These are phyloP conservation scores for Peziza echinospora DNA, from an alignment of 495 filamentous ascomycete genomes.

Conservation along the genomic window DNA sequence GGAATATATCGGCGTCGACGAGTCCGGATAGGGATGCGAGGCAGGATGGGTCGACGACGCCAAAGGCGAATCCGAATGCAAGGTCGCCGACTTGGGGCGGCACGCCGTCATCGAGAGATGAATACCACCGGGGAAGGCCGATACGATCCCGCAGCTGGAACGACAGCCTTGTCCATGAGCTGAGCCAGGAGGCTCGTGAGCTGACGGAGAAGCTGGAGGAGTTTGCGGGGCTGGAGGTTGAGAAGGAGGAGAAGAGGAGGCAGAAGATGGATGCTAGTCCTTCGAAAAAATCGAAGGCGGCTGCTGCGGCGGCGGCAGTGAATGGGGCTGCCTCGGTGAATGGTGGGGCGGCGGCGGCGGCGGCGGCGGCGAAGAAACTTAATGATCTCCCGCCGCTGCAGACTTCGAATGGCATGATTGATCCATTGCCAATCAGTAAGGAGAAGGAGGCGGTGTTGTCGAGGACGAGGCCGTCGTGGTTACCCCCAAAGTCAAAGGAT, in stretches of 20 bases:
- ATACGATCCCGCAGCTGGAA: slow-evolving; percentile 71
- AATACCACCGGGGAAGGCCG: slow-evolving; percentile 23
- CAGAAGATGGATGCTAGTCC: slow-evolving; percentile 29
- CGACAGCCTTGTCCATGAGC: slow-evolving; percentile 41
- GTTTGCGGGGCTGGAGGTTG: slow-evolving; percentile 46
- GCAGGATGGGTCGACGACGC: background rate
- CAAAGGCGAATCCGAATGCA: background rate
- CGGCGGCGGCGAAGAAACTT: slow-evolving; percentile 29
- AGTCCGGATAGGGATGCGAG: background rate
- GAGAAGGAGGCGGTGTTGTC: slow-evolving; percentile 89
- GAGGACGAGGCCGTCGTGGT: slow-evolving; percentile 79
- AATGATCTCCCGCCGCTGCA: slow-evolving; percentile 49
- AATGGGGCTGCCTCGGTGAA: too few species aligned
- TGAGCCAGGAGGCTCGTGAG: slow-evolving; percentile 72
- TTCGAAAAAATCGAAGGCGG: slow-evolving; percentile 22
- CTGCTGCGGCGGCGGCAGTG: slow-evolving; percentile 26
- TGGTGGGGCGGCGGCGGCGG: slow-evolving; percentile 22
- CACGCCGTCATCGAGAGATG: background rate
- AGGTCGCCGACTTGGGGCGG: background rate
- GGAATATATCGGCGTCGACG: background rate
- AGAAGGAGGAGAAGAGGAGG: slow-evolving; percentile 14
- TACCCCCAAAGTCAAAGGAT: slow-evolving; percentile 79
- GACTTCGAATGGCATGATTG: slow-evolving; percentile 82
- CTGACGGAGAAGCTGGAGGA: slow-evolving; percentile 76
- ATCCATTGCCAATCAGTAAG: slow-evolving; percentile 82